A percentile compares a stretch with the other conserved stretches of the same genome.
These are phyloP conservation scores for Leccinum fibrillosum DNA, from an alignment of 768 basidiomycete species.

Conservation along the genomic window DNA sequence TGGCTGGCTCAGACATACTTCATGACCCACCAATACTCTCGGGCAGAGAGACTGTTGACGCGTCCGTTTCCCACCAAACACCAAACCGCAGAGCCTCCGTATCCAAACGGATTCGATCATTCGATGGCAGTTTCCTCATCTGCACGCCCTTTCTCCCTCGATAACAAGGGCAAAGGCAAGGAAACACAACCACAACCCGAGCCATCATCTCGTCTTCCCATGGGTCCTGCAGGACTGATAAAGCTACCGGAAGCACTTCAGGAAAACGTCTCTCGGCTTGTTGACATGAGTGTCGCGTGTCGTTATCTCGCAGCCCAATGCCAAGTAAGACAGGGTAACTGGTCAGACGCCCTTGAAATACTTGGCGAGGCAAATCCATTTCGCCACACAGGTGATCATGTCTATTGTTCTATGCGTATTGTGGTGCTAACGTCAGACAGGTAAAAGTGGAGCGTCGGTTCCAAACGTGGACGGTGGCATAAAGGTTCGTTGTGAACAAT, in stretches of 20 bases:
- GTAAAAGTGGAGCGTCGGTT: slow-evolving; percentile 63
- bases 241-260: slow-evolving; percentile 64
- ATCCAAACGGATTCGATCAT: slow-evolving; percentile 24
- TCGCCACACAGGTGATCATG: slow-evolving; percentile 53
- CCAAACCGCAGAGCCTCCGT: slow-evolving; percentile 34
- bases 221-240: slow-evolving; percentile 69
- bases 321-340: slow-evolving; percentile 87
- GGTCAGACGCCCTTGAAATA: slow-evolving; percentile 89
- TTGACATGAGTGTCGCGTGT: slow-evolving; percentile 94
- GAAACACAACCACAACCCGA: slow-evolving; percentile 42
- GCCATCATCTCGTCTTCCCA: slow-evolving; percentile 55
- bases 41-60: slow-evolving; percentile 87
- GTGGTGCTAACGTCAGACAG: slow-evolving; percentile 31
- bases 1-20: slow-evolving; percentile 99
- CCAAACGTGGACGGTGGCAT: slow-evolving; percentile 90
- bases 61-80: slow-evolving; percentile 70
- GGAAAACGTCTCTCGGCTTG: slow-evolving; percentile 69
- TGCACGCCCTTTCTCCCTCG: slow-evolving; percentile 41
- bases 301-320: slow-evolving; percentile 96
- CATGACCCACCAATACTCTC: slow-evolving; percentile 91
- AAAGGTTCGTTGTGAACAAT: slow-evolving; percentile 54
- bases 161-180: slow-evolving; percentile 59
- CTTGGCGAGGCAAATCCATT: slow-evolving; percentile 93
- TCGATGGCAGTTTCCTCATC: slow-evolving; percentile 24
- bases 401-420: neutral